Base-by-base conservation (phyloP, 1,284 basidiomycete species). In the Boletus nobilissimus region DNA sequence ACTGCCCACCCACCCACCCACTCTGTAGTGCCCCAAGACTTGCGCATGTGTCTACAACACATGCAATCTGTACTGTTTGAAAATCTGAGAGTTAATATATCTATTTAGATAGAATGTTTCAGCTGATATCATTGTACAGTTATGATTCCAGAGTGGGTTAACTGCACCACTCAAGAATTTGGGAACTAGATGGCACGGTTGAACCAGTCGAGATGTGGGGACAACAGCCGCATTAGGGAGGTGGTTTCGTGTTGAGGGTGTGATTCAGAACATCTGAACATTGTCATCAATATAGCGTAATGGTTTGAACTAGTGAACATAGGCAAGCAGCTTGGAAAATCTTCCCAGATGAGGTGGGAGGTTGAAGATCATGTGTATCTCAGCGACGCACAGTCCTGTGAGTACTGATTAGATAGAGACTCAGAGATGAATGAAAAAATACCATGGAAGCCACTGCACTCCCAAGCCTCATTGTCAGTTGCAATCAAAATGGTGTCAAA, bases 161-260 rank as follows among this genome's bases (percentile, higher is more conserved):
- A 81, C 26, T 1, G 18, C 39, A 5, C 51, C 54, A 5, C 19
- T 34, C 5, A 72, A 43, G 36, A 81, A 81, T 9, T 38, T 60
- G 2, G 81, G 81, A 3, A 78, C 48, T 0, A 81, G 64, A 24
- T 81, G 80, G 3, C 73, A 78, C 2, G 26, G 48, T 16, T 80
- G 78, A 22, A 3, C 38, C 14, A 40, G 29, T 22, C 9, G 32
- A 22, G 57, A 60, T 2, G 77, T 19, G 0, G 67, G 68, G 2
- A 81, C 16, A 3, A 81, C 32, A 0, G n/a, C 19, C 2, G 79
- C 48, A 36, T 73, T 40, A 0, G 67, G 34, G 0, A 29, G 18
- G 5, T 48, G 60, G 18, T 63, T 46, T 8, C 22, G 3, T 13
- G 62, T 48, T 1, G 72, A 76, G 9, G 38, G 32, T 7, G 57